These are phyloP conservation scores for Ceratocystis lukuohia DNA, from an alignment of 2,329 filamentous ascomycete genomes.

Conservation along the genomic window DNA sequence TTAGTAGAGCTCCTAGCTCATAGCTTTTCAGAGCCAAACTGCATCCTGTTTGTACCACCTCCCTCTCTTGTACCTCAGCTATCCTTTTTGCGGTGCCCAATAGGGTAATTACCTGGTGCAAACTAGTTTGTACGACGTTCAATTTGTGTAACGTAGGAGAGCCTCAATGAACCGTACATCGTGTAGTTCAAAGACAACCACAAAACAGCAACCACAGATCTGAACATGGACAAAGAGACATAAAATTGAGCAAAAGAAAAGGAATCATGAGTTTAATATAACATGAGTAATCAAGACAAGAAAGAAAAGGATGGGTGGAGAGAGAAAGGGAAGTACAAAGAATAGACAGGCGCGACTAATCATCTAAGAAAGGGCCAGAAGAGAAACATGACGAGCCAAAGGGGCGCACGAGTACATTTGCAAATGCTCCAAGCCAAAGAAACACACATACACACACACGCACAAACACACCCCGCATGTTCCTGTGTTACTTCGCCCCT, in stretches of 20 bases:
- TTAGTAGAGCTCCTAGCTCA: too few species aligned
- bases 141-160: too few species aligned
- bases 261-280: slow-evolving; percentile 5
- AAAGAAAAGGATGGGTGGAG: neutral
- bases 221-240: neutral
- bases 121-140: too few species aligned
- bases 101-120: too few species aligned
- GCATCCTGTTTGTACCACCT: too few species aligned
- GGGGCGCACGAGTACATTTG: neutral
- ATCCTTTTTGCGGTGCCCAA: too few species aligned
- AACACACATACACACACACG: neutral
- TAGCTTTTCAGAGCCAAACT: too few species aligned
- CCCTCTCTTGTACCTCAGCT: too few species aligned
- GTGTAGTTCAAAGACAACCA: too few species aligned
- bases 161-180: too few species aligned
- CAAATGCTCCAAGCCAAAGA: neutral
- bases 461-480: neutral
- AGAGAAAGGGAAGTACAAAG: neutral
- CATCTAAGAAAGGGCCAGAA: neutral
- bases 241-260: neutral
- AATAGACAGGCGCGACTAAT: slow-evolving; percentile 4
- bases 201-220: neutral
- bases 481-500: neutral
- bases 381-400: neutral
- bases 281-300: slow-evolving; percentile 6